phyloP scores from a whole-genome alignment of 2,329 filamentous ascomycete genomes.

The Botrytis aclada region DNA sequence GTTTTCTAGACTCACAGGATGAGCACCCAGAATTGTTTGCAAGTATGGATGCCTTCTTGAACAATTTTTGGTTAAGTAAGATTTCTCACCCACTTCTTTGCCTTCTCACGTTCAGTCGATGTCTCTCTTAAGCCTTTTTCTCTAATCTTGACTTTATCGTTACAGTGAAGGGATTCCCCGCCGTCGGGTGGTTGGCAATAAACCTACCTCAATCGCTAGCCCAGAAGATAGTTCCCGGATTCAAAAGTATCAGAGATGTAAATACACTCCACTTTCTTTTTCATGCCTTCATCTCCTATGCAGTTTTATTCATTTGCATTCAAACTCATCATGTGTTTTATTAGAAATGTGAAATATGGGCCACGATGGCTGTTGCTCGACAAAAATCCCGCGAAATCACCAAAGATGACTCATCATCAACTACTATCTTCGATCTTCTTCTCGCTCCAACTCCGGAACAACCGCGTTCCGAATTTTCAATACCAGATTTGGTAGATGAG shows the following conservation, averaged over 20 bases:
- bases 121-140: not conserved
- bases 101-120: too few species aligned
- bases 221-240: not conserved
- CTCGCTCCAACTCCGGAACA: not conserved
- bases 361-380: not conserved
- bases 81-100: not conserved
- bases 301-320: fast-evolving
- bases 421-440: not conserved
- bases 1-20: not conserved
- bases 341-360: constrained; percentile 4
- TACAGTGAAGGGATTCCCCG: not conserved
- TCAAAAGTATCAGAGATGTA: not conserved
- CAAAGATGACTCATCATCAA: not conserved
- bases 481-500: not conserved
- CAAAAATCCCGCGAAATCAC: not conserved
- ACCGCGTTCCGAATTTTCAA: not conserved
- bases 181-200: not conserved
- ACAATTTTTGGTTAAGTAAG: not conserved
- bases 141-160: not conserved
- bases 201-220: not conserved
- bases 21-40: not conserved
- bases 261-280: not conserved
- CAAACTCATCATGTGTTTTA: not conserved
- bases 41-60: not conserved
- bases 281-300: not conserved